Percentiles rank a stretch among this genome's conserved stretches.
These are phyloP conservation scores for Capronia coronata DNA, from an alignment of 2,329 filamentous ascomycete genomes.

Conservation along the genomic window DNA sequence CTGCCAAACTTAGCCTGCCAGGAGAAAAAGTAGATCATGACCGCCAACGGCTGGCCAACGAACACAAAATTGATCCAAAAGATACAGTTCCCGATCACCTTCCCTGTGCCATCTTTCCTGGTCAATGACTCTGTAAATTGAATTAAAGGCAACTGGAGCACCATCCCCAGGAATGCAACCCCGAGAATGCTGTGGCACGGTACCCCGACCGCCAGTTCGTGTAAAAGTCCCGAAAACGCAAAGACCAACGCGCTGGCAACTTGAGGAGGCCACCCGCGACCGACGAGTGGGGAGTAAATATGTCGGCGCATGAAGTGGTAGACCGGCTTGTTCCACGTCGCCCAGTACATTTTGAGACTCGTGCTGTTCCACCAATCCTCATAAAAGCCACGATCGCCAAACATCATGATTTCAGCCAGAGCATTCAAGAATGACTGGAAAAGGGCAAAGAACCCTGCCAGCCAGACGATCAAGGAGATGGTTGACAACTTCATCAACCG, in stretches of 20 bases:
- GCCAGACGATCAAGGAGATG: conserved; percentile 92
- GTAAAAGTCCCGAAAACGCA: conserved; percentile 76
- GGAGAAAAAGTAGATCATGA: conserved; percentile 90
- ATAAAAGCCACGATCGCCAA: conserved; percentile 92
- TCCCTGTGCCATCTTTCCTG: conserved; percentile 68
- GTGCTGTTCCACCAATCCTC: conserved; percentile 97
- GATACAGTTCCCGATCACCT: conserved; percentile 79
- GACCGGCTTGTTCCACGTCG: conserved; percentile 95
- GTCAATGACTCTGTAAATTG: conserved; percentile 70
- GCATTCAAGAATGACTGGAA: conserved; percentile 93
- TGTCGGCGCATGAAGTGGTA: conserved; percentile 95
- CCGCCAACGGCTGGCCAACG: conserved; percentile 87
- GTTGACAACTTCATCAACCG: conserved; percentile 91
- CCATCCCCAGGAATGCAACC: conserved; percentile 90
- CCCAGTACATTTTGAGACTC: conserved; percentile 83
- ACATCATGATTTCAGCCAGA: conserved; percentile 79
- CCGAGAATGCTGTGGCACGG: conserved; percentile 82
- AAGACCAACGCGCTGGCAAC: conserved; percentile 77
- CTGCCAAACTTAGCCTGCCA: conserved; percentile 89
- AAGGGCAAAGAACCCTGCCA: conserved; percentile 92
- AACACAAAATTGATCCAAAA: conserved; percentile 97
- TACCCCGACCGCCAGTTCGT: conserved; percentile 87
- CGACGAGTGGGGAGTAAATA: conserved; percentile 80
- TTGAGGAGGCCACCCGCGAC: conserved; percentile 67
- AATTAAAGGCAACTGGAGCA: conserved; percentile 86